These are phyloP conservation scores for Trametes versicolor DNA, from an alignment of 1,284 basidiomycete species.

Conservation along the genomic window DNA sequence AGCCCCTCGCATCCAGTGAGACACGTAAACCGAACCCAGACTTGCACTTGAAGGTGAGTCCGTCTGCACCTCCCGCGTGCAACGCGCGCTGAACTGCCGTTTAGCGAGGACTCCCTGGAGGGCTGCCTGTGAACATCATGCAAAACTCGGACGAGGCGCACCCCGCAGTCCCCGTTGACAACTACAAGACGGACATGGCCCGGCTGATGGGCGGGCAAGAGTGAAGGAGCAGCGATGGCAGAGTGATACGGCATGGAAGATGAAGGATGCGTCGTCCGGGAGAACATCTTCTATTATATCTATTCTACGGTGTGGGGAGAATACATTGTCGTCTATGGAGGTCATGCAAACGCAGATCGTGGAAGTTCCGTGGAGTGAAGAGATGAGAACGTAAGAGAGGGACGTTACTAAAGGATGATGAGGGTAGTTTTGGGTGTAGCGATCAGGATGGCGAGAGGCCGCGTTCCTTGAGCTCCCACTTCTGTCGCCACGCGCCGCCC, in stretches of 20 bases:
- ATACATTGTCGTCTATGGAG: constrained; percentile 8
- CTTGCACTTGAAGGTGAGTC: background rate
- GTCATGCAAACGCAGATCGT: constrained; percentile 6
- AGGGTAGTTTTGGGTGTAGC: no score
- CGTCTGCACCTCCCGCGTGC: background rate
- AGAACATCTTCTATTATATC: constrained; percentile 7
- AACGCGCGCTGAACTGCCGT: background rate
- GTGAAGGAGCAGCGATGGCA: background rate
- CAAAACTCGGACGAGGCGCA: constrained; percentile 17
- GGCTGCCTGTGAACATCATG: constrained; percentile 20
- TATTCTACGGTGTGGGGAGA: constrained; percentile 1
- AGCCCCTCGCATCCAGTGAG: no score
- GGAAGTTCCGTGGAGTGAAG: background rate
- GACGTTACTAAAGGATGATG: background rate
- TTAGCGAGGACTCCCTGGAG: constrained; percentile 13
- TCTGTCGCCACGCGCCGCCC: constrained; percentile 53
- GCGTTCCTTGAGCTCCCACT: constrained; percentile 44
- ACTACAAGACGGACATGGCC: constrained; percentile 12
- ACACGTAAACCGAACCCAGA: no score
- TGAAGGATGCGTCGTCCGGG: no score
- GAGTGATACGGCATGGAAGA: background rate
- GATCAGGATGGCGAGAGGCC: constrained; percentile 5
- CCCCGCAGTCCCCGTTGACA: constrained; percentile 12
- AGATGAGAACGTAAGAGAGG: background rate
- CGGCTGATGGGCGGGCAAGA: constrained; percentile 10